These are phyloP conservation scores for Tricholoma sp. DNA, from an alignment of 768 basidiomycete genomes.

Conservation along the genomic window DNA sequence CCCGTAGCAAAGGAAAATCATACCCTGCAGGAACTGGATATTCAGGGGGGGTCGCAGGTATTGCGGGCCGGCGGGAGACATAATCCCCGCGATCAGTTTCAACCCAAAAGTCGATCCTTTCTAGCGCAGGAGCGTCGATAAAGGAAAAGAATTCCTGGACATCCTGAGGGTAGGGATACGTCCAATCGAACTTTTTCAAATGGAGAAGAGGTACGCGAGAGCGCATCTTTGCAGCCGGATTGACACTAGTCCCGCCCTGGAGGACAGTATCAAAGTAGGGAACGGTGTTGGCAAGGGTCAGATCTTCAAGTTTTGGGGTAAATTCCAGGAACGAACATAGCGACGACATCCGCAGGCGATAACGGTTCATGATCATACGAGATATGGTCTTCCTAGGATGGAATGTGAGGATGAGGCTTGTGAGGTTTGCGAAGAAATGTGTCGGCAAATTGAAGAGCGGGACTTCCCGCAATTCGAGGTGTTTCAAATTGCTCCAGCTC, in stretches of 20 bases:
- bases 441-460: slow-evolving; percentile 33
- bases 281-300: slow-evolving; percentile 37
- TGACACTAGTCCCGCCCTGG: slow-evolving; percentile 7
- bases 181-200: slow-evolving; percentile 44
- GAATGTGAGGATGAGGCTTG: slow-evolving; percentile 37
- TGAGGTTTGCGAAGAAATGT: slow-evolving; percentile 32
- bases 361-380: slow-evolving; percentile 21
- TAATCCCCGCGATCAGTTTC: slow-evolving; percentile 17
- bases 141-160: slow-evolving; percentile 40
- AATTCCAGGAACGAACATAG: slow-evolving; percentile 31
- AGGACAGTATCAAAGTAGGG: slow-evolving; percentile 32
- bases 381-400: slow-evolving; percentile 19
- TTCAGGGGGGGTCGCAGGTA: not conserved
- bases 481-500: slow-evolving; percentile 18
- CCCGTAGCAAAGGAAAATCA: slow-evolving; percentile 24
- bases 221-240: not conserved
- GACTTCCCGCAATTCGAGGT: slow-evolving; percentile 38
- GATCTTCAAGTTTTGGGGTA: slow-evolving; percentile 35
- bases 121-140: slow-evolving; percentile 25
- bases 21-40: not conserved
- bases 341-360: slow-evolving; percentile 33
- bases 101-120: slow-evolving; percentile 2
- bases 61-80: slow-evolving; percentile 15
- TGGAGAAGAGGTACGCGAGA: slow-evolving; percentile 28
- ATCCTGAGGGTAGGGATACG: slow-evolving; percentile 36